These are phyloP conservation scores for Arabis alpina DNA, from an alignment of 345 rosid species.

Conservation along the genomic window DNA sequence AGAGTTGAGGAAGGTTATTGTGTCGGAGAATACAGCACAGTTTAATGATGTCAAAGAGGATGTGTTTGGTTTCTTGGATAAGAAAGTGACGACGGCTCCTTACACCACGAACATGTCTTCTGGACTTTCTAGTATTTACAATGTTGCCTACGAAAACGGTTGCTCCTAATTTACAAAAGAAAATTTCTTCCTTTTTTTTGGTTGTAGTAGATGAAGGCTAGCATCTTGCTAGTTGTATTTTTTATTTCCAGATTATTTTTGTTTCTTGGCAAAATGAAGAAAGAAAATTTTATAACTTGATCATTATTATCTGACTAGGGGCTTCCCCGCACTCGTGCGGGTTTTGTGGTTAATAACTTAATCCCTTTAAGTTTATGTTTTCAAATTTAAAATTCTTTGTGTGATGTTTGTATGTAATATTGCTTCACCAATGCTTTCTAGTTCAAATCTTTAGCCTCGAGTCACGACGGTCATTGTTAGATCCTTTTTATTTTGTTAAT, in stretches of 20 bases:
- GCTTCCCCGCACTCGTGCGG: too few relatives aligned
- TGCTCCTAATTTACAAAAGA: constrained; percentile 17
- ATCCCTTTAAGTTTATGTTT: too few relatives aligned
- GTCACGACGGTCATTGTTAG: too few relatives aligned
- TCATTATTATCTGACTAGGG: constrained; percentile 16
- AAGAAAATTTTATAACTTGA: background rate
- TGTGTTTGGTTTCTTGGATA: constrained; percentile 30
- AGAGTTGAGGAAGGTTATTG: constrained; percentile 20
- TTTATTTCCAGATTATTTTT: constrained; percentile 1
- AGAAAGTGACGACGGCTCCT: constrained; percentile 13
- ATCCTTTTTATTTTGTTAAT: too few relatives aligned
- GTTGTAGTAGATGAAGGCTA: constrained; percentile 1
- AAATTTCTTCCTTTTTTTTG: background rate
- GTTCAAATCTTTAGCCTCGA: too few relatives aligned
- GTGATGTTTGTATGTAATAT: too few relatives aligned
- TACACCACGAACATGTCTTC: constrained; percentile 25
- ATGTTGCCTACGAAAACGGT: constrained; percentile 22
- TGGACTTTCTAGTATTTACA: background rate
- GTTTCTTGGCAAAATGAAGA: background rate
- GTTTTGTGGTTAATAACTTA: too few relatives aligned
- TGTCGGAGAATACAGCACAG: background rate
- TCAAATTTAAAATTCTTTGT: too few relatives aligned
- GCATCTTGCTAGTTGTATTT: constrained; percentile 23
- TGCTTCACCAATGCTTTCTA: too few relatives aligned
- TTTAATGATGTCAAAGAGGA: constrained; percentile 19